These are phyloP conservation scores for Penicillium argentinense DNA, from an alignment of 495 filamentous ascomycete genomes.

Conservation along the genomic window DNA sequence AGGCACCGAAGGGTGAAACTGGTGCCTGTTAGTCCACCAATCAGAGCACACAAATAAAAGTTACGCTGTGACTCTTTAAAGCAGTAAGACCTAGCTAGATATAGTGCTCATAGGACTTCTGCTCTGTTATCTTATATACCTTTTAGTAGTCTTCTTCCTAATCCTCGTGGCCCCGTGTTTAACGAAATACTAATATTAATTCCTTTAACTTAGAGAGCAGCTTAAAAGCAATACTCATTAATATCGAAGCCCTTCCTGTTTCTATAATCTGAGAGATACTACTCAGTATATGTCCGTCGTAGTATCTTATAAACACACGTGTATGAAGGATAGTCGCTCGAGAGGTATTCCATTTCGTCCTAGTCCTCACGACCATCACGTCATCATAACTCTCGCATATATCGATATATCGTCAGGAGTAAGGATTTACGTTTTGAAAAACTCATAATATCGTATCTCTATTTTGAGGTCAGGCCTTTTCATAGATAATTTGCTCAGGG, in stretches of 20 bases:
- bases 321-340: background rate
- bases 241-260: background rate
- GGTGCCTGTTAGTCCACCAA: too few species aligned
- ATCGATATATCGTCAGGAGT: background rate
- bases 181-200: background rate
- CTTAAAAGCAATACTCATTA: background rate
- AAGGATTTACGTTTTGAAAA: background rate
- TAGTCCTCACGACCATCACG: background rate
- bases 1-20: too few species aligned
- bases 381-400: too few species aligned
- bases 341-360: background rate
- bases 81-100: background rate
- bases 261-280: background rate
- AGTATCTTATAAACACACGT: background rate
- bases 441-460: background rate
- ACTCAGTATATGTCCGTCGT: background rate
- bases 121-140: background rate
- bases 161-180: background rate
- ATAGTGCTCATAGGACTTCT: background rate
- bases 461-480: background rate
- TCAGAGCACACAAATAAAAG: too few species aligned
- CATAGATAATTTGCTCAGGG: conserved; percentile 1
- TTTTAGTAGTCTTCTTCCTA: background rate
- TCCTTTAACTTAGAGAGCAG: conserved; percentile 1
- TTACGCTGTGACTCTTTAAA: background rate